Percentiles rank a stretch among this genome's conserved stretches.
phyloP scores from a whole-genome alignment of 148 eudicot species.

The Dianthus caryophyllus region DNA sequence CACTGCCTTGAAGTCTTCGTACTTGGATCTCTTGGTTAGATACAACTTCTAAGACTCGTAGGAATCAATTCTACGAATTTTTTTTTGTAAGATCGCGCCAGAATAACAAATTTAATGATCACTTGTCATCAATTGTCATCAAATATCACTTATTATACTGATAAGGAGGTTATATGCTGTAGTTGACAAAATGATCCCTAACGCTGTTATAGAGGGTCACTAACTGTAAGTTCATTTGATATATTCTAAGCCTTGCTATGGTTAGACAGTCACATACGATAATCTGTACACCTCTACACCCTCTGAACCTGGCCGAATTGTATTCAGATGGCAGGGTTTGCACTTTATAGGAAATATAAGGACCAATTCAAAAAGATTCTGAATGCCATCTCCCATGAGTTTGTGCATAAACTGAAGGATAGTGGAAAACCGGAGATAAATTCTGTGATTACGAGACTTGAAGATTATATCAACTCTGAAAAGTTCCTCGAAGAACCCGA shows the following conservation, averaged over 20 bases:
- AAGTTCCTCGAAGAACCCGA: slow-evolving; percentile 58
- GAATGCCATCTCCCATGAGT: slow-evolving; percentile 42
- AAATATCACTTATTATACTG: too few relatives aligned
- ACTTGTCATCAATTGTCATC: too few relatives aligned
- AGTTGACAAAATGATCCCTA: too few relatives aligned
- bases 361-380: slow-evolving; percentile 68
- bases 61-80: too few relatives aligned
- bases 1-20: not conserved
- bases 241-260: too few relatives aligned
- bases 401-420: slow-evolving; percentile 38
- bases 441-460: slow-evolving; percentile 34
- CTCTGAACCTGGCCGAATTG: not conserved
- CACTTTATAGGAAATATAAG: slow-evolving; percentile 56
- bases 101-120: too few relatives aligned
- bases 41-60: not conserved
- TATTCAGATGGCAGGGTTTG: slow-evolving; percentile 82
- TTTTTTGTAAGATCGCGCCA: too few relatives aligned
- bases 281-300: not conserved
- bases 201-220: too few relatives aligned
- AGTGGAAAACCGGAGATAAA: slow-evolving; percentile 33
- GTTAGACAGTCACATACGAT: too few relatives aligned
- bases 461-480: slow-evolving; percentile 48
- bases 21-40: not conserved
- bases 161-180: too few relatives aligned
- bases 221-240: too few relatives aligned